A percentile compares a stretch with the other conserved stretches of the same genome.
Evolutionary conservation across 345 rosid genomes (phyloP).

Genomic region (Brassica nigra): DNA sequence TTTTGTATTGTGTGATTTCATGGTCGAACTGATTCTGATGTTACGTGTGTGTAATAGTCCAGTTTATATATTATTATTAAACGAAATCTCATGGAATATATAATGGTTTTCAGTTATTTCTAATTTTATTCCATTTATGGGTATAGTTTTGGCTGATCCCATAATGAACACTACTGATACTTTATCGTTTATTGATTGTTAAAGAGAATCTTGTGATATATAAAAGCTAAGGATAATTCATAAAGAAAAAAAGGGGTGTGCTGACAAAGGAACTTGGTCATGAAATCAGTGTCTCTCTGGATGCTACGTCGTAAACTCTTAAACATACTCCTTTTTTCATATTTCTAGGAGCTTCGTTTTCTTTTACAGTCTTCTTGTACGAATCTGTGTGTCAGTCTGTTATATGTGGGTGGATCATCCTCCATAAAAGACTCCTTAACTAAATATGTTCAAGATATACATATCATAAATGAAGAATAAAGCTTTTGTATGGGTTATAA

Average conservation of each 20-base stretch:
- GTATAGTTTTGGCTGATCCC: not conserved
- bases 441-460: not conserved
- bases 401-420: slow-evolving; percentile 29
- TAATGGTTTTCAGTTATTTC: not conserved
- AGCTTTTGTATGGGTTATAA: slow-evolving; percentile 23
- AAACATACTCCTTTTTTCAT: slow-evolving; percentile 22
- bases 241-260: slow-evolving; percentile 29
- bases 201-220: not conserved
- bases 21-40: slow-evolving; percentile 20
- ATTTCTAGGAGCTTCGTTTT: slow-evolving; percentile 36
- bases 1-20: slow-evolving; percentile 30
- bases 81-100: not conserved
- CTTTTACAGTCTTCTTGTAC: slow-evolving; percentile 30
- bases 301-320: slow-evolving; percentile 16
- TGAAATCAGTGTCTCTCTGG: slow-evolving; percentile 18
- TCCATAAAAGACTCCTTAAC: slow-evolving; percentile 7
- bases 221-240: slow-evolving; percentile 14
- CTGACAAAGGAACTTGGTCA: slow-evolving; percentile 25
- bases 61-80: slow-evolving; percentile 17
- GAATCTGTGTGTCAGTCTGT: slow-evolving; percentile 38
- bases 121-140: not conserved
- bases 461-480: not conserved
- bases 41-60: slow-evolving; percentile 27
- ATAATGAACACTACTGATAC: not conserved
- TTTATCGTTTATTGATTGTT: not conserved